Base-by-base conservation (phyloP, 768 basidiomycete species). In the Rhizopogon vulgaris region DNA sequence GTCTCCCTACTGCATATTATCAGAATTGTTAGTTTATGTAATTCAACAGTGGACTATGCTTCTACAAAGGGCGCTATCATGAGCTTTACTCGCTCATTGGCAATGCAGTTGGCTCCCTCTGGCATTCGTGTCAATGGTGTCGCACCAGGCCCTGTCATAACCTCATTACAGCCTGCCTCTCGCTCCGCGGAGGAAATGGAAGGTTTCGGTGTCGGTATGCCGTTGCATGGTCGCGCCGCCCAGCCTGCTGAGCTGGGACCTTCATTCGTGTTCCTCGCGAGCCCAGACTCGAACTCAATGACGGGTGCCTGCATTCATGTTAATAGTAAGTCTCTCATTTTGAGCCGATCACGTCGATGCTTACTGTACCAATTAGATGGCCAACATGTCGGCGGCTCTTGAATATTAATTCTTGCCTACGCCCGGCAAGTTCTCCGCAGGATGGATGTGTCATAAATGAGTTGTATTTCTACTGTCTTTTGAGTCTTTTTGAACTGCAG, bases 41-140 rank as follows among this genome's bases (percentile, higher is more conserved):
- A 6, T 38, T 50, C 53, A 25, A 68, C 69, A 66, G 52, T 69
- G 32, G 79, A 82, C 62, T 82, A 82, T 66, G 74, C 75, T 6
- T 58, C 76, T 1, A 84, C 84, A 7, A 84, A 85, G 65, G 82
- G 80, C 3, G 80, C 78, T 5, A 81, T 83, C 58, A 60, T 78
- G 6, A 67, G 76, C 11, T 84, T 83, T 63, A 82, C 79, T 6
- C 74, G 80, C 18, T 73, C 78, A 8, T 69, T 83, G 36, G 76
- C 80, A 0, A 58, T 70, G 30, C 78, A 83, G 46, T 67, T 83
- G 18, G 74, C 74, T 27, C 71, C 78, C 14, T 79, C 78, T 61
- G 79, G 77, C 6, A 81, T 84, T 50, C 70, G 80, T 52, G 82
- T 81, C 46, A 80, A 81, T 56, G 72, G 67, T 3, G 69, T 80